These are phyloP conservation scores for Saccharata proteae DNA, from an alignment of 2,329 filamentous ascomycete genomes.

Conservation along the genomic window DNA sequence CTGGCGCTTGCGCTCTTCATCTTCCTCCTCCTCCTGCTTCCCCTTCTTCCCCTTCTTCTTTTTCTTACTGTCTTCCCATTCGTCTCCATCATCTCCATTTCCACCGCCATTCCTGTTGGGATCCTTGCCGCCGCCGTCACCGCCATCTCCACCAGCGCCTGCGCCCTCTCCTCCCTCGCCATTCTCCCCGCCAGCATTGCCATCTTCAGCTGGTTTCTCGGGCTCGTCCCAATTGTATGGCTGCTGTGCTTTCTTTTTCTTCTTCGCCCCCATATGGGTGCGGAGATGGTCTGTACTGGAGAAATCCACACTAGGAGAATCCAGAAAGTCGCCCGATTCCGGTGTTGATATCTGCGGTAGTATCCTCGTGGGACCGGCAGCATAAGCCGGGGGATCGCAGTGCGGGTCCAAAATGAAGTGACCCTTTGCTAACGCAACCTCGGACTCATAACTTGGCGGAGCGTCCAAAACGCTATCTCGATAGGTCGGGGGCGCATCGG, in stretches of 20 bases:
- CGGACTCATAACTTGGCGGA: constrained; percentile 34
- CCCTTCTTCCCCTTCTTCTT: constrained; percentile 24
- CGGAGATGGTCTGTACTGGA: constrained; percentile 39
- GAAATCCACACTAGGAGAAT: constrained; percentile 43
- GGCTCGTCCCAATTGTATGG: too few relatives aligned
- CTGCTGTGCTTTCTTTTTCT: constrained; percentile 36
- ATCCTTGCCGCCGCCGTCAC: constrained; percentile 16
- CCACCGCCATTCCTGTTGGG: constrained; percentile 19
- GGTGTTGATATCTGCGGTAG: not conserved
- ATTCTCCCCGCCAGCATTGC: constrained; percentile 16
- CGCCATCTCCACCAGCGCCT: constrained; percentile 23
- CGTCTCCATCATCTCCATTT: constrained; percentile 22
- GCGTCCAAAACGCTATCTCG: constrained; percentile 30
- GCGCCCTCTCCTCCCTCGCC: too few relatives aligned
- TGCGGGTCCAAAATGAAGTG: constrained; percentile 10
- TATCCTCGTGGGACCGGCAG: not conserved
- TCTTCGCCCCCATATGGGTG: constrained; percentile 40
- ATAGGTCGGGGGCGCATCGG: constrained; percentile 30
- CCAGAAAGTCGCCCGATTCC: not conserved
- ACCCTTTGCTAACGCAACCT: constrained; percentile 24
- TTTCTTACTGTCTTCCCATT: constrained; percentile 29
- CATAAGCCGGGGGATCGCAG: constrained; percentile 1
- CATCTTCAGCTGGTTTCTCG: constrained; percentile 23
- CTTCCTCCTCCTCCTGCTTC: constrained; percentile 20
- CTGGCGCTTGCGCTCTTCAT: constrained; percentile 13